A percentile compares a stretch with the other conserved stretches of the same genome.
These are phyloP conservation scores for Penicillium taxi DNA, from an alignment of 495 filamentous ascomycete species.

Conservation along the genomic window DNA sequence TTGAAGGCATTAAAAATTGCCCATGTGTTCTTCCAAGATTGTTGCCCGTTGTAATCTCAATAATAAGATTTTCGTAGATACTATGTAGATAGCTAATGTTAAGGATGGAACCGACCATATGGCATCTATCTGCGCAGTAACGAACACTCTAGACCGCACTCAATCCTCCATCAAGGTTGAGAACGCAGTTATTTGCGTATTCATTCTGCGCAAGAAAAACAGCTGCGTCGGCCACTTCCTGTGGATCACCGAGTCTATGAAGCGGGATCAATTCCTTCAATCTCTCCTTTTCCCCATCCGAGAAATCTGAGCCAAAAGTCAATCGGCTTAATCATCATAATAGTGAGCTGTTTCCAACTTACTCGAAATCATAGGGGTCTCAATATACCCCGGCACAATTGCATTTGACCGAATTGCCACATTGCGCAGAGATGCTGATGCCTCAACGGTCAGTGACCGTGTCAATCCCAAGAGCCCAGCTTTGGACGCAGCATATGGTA, in stretches of 20 bases:
- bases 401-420: constrained; percentile 64
- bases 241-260: constrained; percentile 56
- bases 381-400: constrained; percentile 76
- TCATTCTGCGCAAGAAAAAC: constrained; percentile 67
- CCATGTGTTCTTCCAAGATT: too few relatives aligned
- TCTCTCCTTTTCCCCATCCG: constrained; percentile 20
- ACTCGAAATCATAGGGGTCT: constrained; percentile 71
- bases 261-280: constrained; percentile 51
- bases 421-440: constrained; percentile 27
- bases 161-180: constrained; percentile 80
- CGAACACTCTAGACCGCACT: constrained; percentile 47
- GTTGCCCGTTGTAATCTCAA: not conserved
- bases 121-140: not conserved
- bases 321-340: not conserved
- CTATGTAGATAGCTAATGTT: not conserved
- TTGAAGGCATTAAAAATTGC: too few relatives aligned
- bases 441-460: constrained; percentile 58
- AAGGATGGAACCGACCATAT: too few relatives aligned
- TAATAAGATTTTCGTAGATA: not conserved
- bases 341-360: constrained; percentile 9
- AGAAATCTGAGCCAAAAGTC: constrained; percentile 25
- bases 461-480: constrained; percentile 74
- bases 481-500: constrained; percentile 72
- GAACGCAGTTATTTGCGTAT: constrained; percentile 76
- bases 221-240: constrained; percentile 75